Evolutionary conservation across 2,329 filamentous ascomycete genomes (phyloP), one percentile per base, ranked within the genome.

Genomic region (Sordariomycetes sp.): DNA sequence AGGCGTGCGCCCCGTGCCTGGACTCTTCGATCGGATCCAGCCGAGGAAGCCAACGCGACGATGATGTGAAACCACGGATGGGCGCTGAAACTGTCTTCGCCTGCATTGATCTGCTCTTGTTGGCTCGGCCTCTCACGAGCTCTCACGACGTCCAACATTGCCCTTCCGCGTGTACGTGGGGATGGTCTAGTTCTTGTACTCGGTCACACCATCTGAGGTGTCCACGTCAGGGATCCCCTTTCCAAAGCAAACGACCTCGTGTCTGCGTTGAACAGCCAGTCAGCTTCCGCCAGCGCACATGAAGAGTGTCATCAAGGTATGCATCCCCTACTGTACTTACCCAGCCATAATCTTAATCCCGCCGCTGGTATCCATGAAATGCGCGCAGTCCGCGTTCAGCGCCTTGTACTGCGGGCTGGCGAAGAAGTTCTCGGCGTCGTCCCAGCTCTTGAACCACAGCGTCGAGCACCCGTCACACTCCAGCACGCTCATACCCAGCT

Each of bases 381-480:
- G 32, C 18, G 35, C 39, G 21, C 40, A 43, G 30, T 44, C 40
- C 2, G 35, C 35, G 6, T 29, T 27, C 26, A 43, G 23, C 8
- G 21, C 18, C 7, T 30, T 31, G 8, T 41, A 32, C 4, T 32
- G 34, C 9, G 39, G 36, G 3, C 35, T 32, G 4, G 36, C 34
- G 18, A 43, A 43, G 35, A 44, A 43, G n/a, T 29, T 24, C 27
- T 43, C 38, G n/a, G 40, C 38, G 18, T 43, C 39, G 2, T 39
- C 34, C 37, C 40, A 43, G 4, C 27, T 34, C 25, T 35, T 39
- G 37, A 44, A 41, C 42, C 40, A 46, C 5, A 44, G 25, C 12
- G 42, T 41, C 7, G 40, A 41, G 31, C 43, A 46, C n/a, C 39
- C 43, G 27, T 46, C 43, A 26, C 39, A 46, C 15, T 44, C 42